Evolutionary conservation across 2,329 filamentous ascomycete species (phyloP), one percentile per base, ranked within the genome.

Genomic region (Aureobasidium subglaciale): DNA sequence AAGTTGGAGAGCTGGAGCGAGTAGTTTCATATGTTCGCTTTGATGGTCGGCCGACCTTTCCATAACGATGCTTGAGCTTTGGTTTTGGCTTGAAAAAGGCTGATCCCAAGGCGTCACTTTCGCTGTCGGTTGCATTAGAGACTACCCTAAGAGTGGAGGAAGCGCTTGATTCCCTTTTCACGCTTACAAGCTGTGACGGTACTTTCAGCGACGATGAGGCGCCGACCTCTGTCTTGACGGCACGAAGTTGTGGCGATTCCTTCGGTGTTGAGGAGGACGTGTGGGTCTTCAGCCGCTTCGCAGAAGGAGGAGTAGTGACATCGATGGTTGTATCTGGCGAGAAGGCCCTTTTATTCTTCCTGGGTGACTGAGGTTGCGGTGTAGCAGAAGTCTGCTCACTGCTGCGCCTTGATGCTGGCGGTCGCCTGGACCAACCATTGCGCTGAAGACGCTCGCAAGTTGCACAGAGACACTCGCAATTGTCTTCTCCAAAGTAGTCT

Each of bases 401-500:
- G 22, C 18, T 16, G 27, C 20, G 10, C 38, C 50, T 34, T 2
- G 43, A 48, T 25, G 13, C 20, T 18, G 30, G 2, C 18, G 50
- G 50, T 18, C 18, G 43, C 10, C 8, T 24, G 11, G 37, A 48
- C 95, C 95, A 99, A 1, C 93, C 93, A 67, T 96, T 97, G 53
- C 80, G 78, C 56, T 82, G 74, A 3, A 78, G 75, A 20, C 79
- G 77, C 71, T 99, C 93, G 69, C 93, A 99, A 0, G 88, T 93
- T 63, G 81, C 80, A 69, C 93, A 99, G 1, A 99, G 75, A 67
- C 93, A 99, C 67, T 99, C 93, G 70, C 90, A 91, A 63, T 99
- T 99, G 68, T 91, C 84, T 41, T 90, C 85, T 2, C 93, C 93
- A 73, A 99, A 99, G 69, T 99, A 99, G 67, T 89, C 90, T 16